Percentiles rank a stretch among this genome's conserved stretches.
Conservation (phyloP, 345 rosid species). For the Camelina hispida region DNA sequence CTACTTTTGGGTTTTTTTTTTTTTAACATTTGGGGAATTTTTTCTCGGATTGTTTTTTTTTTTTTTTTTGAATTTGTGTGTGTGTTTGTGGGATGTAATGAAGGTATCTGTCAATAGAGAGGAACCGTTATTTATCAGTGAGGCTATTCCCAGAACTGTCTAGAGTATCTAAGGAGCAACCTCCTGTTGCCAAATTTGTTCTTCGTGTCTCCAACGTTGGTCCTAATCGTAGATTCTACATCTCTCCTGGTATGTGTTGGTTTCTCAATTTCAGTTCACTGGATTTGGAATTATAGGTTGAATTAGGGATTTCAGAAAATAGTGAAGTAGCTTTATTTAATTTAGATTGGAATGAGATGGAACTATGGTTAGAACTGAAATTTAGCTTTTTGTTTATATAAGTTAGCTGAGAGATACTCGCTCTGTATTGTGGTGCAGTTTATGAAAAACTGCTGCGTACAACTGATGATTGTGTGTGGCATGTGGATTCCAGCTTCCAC, state of each 20-base stretch:
- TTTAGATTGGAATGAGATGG: not conserved
- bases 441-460: conserved; percentile 73
- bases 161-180: conserved; percentile 70
- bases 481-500: conserved; percentile 64
- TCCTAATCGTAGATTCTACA: conserved; percentile 54
- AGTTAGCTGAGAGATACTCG: conserved; percentile 6
- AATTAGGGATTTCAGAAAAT: not conserved
- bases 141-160: conserved; percentile 86
- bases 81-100: not conserved
- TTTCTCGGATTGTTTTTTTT: not conserved
- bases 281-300: not conserved
- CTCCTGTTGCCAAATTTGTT: conserved; percentile 75
- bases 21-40: not conserved
- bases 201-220: conserved; percentile 71
- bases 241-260: conserved; percentile 53
- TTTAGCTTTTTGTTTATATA: not conserved
- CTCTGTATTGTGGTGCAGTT: conserved; percentile 51
- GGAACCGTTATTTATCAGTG: conserved; percentile 71
- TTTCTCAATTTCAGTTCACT: not conserved
- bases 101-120: conserved; percentile 89
- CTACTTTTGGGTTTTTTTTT: not conserved
- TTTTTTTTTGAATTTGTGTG: not conserved
- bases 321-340: not conserved
- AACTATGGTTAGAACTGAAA: not conserved
- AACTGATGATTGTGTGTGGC: conserved; percentile 82